Base-by-base conservation (phyloP, 192 early-diverging fungal species). In the Irineochytrium annulatum region DNA sequence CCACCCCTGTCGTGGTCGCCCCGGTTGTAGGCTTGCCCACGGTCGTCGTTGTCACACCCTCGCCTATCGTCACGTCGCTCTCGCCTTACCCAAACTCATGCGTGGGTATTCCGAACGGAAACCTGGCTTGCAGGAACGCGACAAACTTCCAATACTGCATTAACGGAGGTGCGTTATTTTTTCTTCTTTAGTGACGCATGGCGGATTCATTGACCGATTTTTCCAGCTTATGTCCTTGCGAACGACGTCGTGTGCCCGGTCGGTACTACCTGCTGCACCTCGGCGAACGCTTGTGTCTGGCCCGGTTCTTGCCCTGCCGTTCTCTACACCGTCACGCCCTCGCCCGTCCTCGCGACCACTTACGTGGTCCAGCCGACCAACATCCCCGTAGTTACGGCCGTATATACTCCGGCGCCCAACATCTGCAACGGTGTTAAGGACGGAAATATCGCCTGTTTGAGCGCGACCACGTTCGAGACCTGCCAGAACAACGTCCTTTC, bases 191-290 rank as follows among this genome's bases (percentile, higher is more conserved):
- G 46, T 49, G 13, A 8, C 26, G 13, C 46, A 14, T 49, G 46
- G 46, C 11, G 26, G 13, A n/a, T n/a, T n/a, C 8, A 41, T 49
- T 8, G 26, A 22, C 22, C 5, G 6, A 8, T 8, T 49, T 20
- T 22, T 49, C 24, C 8, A 49, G 46, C 22, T 22, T 49, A 22
- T 24, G 46, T 24, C 6, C 6, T 8, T 24, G 43, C 63, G 1
- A 32, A 33, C 1, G 1, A 26, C 17, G 28, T 34, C n/a, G 24
- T 17, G 28, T 65, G 55, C 32, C n/a, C 45, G 3, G 13, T 35
- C n/a, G 32, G 28, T 4, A 45, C 44, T 14, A 37, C 52, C 30
- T 65, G 62, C 63, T 65, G 63, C 46, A 55, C 46, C 24, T 14
- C 24, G 6, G 11, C 11, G 6, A 49, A 49, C 24, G 46, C 46